Evolutionary conservation across 768 basidiomycete genomes (phyloP), one percentile per base, ranked within the genome.

Genomic region (Phanerochaete sordida): DNA sequence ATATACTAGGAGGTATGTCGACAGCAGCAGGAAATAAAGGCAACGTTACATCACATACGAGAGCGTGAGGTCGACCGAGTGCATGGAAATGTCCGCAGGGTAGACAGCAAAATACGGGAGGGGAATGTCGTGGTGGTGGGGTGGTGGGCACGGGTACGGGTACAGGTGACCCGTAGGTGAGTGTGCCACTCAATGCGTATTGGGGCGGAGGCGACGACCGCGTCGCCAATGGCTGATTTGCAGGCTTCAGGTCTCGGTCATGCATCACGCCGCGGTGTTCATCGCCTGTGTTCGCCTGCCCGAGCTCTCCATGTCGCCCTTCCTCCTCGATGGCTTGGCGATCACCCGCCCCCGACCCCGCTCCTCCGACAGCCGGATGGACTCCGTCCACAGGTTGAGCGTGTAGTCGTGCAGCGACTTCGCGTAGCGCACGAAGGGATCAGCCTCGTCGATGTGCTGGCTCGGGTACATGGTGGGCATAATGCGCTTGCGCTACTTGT

Each of bases 381-480:
- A 85, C 68, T 88, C 84, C 53, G 82, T 81, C 86, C 87, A 88
- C 52, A 87, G 77, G 44, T 70, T 77, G 53, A 88, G 78, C 28
- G 88, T 89, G 62, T 87, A 88, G 58, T 86, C 78, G 69, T 88
- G 84, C 33, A 90, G 73, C 46, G 85, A 78, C 65, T 81, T 84
- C 19, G 88, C 82, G 66, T 90, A 90, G 35, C 76, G 76, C 49
- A 76, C 68, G 65, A 87, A 68, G 16, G 69, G 65, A 50, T 70
- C 68, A 44, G 58, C 47, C 13, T 68, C 66, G 15, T 46, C 46
- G 56, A 44, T 45, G 45, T 58, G 52, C 43, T 51, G 60, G 43
- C 33, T 33, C 57, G 57, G 37, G 48, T 47, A 46, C 51, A 52
- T 59, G 35, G 2, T 31, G 49, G 39, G 37, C 33, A 16, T 24